Percentiles rank a stretch among this genome's conserved stretches.
phyloP scores from a whole-genome alignment of 1,284 basidiomycete genomes.

The Anthracocystis panici-leucophaei region DNA sequence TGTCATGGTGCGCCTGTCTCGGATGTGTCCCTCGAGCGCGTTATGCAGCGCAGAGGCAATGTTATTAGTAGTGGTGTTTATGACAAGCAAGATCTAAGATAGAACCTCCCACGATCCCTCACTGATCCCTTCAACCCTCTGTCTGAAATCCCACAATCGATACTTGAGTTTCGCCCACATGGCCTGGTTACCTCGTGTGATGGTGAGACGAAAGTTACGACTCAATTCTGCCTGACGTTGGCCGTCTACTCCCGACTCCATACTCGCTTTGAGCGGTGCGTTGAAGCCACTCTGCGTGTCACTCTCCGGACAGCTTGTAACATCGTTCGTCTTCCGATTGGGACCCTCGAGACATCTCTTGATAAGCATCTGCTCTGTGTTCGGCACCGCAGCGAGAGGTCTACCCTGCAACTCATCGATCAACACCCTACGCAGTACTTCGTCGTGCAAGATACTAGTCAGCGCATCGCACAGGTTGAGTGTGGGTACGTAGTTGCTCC shows the following conservation, averaged over 20 bases:
- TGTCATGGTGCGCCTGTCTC: too few species aligned
- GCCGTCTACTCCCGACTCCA: not conserved
- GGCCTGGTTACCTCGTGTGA: slow-evolving; percentile 57
- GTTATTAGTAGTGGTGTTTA: not conserved
- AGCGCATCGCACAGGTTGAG: slow-evolving; percentile 43
- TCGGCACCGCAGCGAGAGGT: slow-evolving; percentile 19
- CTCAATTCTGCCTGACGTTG: slow-evolving; percentile 12
- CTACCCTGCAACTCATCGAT: slow-evolving; percentile 44
- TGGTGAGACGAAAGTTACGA: slow-evolving; percentile 31
- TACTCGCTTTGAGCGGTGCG: not conserved
- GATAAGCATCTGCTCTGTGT: slow-evolving; percentile 19
- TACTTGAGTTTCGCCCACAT: slow-evolving; percentile 63
- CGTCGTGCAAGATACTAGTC: slow-evolving; percentile 26
- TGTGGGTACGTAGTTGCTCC: not conserved
- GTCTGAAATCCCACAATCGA: slow-evolving; percentile 59
- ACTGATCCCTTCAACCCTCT: slow-evolving; percentile 47
- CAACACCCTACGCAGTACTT: slow-evolving; percentile 18
- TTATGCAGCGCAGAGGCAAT: too few species aligned
- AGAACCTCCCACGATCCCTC: slow-evolving; percentile 49
- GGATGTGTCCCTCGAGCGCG: too few species aligned
- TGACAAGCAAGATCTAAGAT: slow-evolving; percentile 7
- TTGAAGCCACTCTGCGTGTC: not conserved
- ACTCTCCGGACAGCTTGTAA: not conserved
- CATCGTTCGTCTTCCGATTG: not conserved
- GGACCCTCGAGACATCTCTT: slow-evolving; percentile 26